Percentiles rank a stretch among this genome's conserved stretches.
phyloP scores from a whole-genome alignment of 306 rosid species.

The Echinosophora koreensis region DNA sequence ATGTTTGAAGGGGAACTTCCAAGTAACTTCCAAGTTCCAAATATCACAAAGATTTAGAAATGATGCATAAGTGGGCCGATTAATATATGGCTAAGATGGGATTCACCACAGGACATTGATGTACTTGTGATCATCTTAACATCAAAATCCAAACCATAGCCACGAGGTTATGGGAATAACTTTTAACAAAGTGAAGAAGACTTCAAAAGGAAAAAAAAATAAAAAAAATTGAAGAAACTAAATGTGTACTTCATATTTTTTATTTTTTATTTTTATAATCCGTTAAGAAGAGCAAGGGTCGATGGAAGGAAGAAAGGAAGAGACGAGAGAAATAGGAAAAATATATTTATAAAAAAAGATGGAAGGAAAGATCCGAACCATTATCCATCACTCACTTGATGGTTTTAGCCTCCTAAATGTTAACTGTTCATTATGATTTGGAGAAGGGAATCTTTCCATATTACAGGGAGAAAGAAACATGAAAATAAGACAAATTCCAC shows the following conservation, averaged over 20 bases:
- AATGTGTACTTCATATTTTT: neutral
- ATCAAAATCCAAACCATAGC: slow-evolving; percentile 48
- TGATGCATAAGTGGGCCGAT: slow-evolving; percentile 51
- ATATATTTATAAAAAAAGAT: neutral
- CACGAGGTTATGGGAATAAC: slow-evolving; percentile 34
- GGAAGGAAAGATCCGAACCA: slow-evolving; percentile 46
- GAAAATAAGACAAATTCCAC: slow-evolving; percentile 58
- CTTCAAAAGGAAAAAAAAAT: neutral
- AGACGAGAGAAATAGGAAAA: neutral
- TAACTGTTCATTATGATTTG: slow-evolving; percentile 52
- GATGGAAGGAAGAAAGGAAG: neutral
- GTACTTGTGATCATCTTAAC: slow-evolving; percentile 41
- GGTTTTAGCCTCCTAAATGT: slow-evolving; percentile 45
- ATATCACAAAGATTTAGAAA: slow-evolving; percentile 79
- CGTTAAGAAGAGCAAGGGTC: neutral
- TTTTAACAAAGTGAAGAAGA: neutral
- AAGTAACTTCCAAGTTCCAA: too few relatives aligned
- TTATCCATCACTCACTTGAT: slow-evolving; percentile 50
- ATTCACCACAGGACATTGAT: too few relatives aligned
- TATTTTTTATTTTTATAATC: neutral
- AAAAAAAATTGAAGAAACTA: neutral
- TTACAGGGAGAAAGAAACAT: slow-evolving; percentile 55
- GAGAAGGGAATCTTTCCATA: slow-evolving; percentile 75
- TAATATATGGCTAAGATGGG: slow-evolving; percentile 42
- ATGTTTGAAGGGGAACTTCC: slow-evolving; percentile 50